These are phyloP conservation scores for Solanum chmielewskii DNA, from an alignment of 257 asterid genomes.

Conservation along the genomic window DNA sequence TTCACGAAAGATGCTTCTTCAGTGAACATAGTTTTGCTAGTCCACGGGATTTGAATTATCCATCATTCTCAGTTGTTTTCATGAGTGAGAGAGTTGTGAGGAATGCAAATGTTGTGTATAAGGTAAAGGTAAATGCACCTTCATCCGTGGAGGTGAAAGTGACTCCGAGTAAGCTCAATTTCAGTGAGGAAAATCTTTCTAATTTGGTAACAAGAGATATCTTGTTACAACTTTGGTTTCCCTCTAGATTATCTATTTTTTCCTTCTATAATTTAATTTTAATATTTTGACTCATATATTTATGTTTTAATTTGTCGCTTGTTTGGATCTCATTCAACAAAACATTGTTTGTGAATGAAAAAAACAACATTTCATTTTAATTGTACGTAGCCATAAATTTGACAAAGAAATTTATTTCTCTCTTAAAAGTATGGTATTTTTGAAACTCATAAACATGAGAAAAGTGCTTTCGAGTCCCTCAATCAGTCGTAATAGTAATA, in stretches of 20 bases:
- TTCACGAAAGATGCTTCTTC: slow-evolving; percentile 25
- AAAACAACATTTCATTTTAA: background rate
- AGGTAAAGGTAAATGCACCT: slow-evolving; percentile 64
- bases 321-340: background rate
- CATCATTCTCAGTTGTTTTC: slow-evolving; percentile 76
- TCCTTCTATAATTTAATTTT: background rate
- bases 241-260: background rate
- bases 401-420: background rate
- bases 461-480: background rate
- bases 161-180: slow-evolving; percentile 48
- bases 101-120: slow-evolving; percentile 24
- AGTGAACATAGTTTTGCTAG: slow-evolving; percentile 33
- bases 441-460: background rate
- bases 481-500: background rate
- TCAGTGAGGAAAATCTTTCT: too few species aligned
- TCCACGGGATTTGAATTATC: slow-evolving; percentile 81
- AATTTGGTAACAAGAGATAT: background rate
- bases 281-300: background rate
- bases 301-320: background rate
- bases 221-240: background rate
- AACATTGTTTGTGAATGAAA: background rate
- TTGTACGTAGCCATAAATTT: background rate
- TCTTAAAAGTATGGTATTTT: background rate
- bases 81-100: slow-evolving; percentile 16
- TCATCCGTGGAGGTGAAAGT: slow-evolving; percentile 60